phyloP scores from a whole-genome alignment of 2,329 filamentous ascomycete species.

The Domatiomyces catenatus region DNA sequence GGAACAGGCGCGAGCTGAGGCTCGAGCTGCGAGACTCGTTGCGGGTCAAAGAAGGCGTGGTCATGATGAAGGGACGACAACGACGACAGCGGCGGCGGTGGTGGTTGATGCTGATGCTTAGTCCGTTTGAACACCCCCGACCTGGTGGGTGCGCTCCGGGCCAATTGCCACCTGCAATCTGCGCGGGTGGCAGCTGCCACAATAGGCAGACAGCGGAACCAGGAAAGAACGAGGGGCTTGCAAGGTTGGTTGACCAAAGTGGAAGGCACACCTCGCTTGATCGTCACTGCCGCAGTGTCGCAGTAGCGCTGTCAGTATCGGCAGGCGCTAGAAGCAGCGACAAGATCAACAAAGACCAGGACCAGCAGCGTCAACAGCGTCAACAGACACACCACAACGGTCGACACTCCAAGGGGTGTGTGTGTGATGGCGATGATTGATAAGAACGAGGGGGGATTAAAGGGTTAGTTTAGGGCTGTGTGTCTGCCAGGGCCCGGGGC shows the following conservation, averaged over 20 bases:
- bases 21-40: slow-evolving; percentile 15
- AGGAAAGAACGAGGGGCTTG: background rate
- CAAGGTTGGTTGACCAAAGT: background rate
- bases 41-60: slow-evolving; percentile 10
- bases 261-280: background rate
- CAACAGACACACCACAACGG: background rate
- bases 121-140: background rate
- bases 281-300: background rate
- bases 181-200: background rate
- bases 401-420: background rate
- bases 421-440: background rate
- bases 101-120: background rate
- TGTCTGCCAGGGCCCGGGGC: background rate
- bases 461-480: background rate
- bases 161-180: background rate
- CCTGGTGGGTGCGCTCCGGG: background rate
- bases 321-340: background rate
- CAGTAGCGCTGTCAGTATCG: background rate
- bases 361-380: background rate
- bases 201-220: background rate
- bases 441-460: background rate
- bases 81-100: background rate
- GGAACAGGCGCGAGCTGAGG: slow-evolving; percentile 15
- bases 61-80: slow-evolving; percentile 6
- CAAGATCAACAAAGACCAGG: background rate